Conservation (phyloP, 192 early-diverging fungal species). For the Backusella circina region DNA sequence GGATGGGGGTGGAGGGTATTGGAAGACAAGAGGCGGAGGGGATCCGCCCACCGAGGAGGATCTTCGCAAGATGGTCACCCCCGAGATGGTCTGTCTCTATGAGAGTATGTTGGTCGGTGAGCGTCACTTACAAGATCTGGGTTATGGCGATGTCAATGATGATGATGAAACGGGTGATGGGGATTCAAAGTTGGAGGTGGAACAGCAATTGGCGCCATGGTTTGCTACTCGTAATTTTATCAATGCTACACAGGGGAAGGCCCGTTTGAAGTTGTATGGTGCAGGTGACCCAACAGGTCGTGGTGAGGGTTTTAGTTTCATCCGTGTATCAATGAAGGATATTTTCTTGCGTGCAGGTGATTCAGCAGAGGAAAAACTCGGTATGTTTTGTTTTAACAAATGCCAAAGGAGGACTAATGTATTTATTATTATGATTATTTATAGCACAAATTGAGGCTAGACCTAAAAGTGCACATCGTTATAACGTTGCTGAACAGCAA, state of each 20-base stretch:
- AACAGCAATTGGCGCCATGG: constrained; percentile 95
- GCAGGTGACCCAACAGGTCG: constrained; percentile 95
- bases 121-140: constrained; percentile 86
- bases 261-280: constrained; percentile 92
- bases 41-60: constrained; percentile 83
- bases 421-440: neutral
- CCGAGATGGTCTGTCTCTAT: constrained; percentile 92
- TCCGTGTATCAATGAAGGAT: constrained; percentile 96
- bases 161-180: constrained; percentile 68
- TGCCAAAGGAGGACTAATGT: neutral
- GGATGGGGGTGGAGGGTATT: constrained; percentile 81
- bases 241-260: constrained; percentile 88
- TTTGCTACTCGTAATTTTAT: constrained; percentile 94
- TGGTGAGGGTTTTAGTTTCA: constrained; percentile 97
- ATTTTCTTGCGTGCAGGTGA: constrained; percentile 89
- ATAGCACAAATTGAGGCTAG: constrained; percentile 73
- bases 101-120: constrained; percentile 93
- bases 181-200: constrained; percentile 76
- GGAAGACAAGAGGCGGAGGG: constrained; percentile 77
- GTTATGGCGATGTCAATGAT: constrained; percentile 74
- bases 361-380: constrained; percentile 74
- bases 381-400: constrained; percentile 20
- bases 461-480: constrained; percentile 80
- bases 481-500: constrained; percentile 92
- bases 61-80: constrained; percentile 86